Percentiles rank a stretch among this genome's conserved stretches.
phyloP scores from a whole-genome alignment of 495 filamentous ascomycete species.

The Antarctomyces pellizariae region DNA sequence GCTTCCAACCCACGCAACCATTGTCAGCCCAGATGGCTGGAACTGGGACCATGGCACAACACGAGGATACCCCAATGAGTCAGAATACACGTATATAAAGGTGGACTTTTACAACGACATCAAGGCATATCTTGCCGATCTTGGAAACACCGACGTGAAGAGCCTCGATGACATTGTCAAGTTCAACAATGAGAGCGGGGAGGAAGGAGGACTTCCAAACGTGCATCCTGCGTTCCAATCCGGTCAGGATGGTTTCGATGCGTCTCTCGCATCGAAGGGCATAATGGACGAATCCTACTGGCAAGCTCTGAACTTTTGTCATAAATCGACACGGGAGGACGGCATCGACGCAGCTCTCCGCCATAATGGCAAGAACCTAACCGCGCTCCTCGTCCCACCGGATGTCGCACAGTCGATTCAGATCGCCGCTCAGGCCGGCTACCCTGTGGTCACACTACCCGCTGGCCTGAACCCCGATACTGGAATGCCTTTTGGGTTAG shows the following conservation, averaged over 20 bases:
- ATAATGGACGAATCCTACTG: constrained; percentile 41
- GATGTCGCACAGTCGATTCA: constrained; percentile 38
- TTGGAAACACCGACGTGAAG: constrained; percentile 37
- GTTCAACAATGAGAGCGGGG: constrained; percentile 42
- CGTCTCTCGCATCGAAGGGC: constrained; percentile 32
- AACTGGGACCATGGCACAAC: constrained; percentile 48
- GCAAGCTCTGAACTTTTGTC: constrained; percentile 37
- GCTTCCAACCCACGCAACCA: constrained; percentile 32
- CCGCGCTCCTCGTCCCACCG: constrained; percentile 39
- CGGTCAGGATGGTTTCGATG: constrained; percentile 46
- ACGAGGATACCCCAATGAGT: constrained; percentile 40
- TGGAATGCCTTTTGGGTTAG: constrained; percentile 49
- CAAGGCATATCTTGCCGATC: constrained; percentile 34
- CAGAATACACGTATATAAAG: constrained; percentile 47
- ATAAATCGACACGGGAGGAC: constrained; percentile 29
- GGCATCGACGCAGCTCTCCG: constrained; percentile 45
- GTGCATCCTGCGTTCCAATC: constrained; percentile 41
- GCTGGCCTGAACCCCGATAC: constrained; percentile 26
- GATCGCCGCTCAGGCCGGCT: constrained; percentile 32
- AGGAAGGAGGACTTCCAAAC: constrained; percentile 43
- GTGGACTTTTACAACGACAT: constrained; percentile 64
- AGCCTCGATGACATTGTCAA: constrained; percentile 41
- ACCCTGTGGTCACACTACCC: constrained; percentile 47
- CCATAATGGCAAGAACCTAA: constrained; percentile 23
- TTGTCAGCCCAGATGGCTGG: constrained; percentile 39